Evolutionary conservation across 768 basidiomycete genomes (phyloP).

Genomic region (Tricholoma furcatifolium): DNA sequence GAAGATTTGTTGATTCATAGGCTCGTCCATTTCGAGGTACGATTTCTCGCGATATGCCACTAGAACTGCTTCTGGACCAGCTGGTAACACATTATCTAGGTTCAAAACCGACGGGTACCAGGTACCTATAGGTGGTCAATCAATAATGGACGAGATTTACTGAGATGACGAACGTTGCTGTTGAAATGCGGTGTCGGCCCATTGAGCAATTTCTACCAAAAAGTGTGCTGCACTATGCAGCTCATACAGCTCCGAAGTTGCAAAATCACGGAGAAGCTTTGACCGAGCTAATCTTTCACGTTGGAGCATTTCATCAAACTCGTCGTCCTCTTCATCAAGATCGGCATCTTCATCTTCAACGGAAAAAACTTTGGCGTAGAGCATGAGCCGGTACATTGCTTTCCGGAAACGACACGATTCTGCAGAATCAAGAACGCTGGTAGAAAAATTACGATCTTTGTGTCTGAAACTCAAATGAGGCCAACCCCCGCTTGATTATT

Average conservation of each 20-base stretch:
- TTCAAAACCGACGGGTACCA: background rate
- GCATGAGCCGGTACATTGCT: conserved; percentile 18
- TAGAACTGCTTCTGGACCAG: conserved; percentile 12
- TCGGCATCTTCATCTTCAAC: conserved; percentile 2
- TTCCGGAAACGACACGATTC: conserved; percentile 30
- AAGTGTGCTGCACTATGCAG: conserved; percentile 16
- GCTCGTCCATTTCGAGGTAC: too few species aligned
- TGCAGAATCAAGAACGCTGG: conserved; percentile 24
- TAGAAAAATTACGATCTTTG: conserved; percentile 32
- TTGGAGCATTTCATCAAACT: conserved; percentile 1
- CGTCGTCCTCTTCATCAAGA: conserved; percentile 4
- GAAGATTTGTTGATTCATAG: background rate
- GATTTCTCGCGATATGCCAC: conserved; percentile 8
- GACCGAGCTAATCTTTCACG: conserved; percentile 7
- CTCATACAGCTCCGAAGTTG: conserved; percentile 12
- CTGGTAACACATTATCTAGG: background rate
- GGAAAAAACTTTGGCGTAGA: conserved; percentile 13
- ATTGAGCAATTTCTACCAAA: conserved; percentile 12
- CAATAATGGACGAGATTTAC: background rate
- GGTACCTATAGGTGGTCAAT: background rate
- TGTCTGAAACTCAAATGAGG: conserved; percentile 22
- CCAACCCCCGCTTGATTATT: background rate
- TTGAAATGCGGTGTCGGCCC: background rate
- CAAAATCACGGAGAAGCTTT: conserved; percentile 9
- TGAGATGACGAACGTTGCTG: background rate